Evolutionary conservation across 495 filamentous ascomycete species (phyloP), one percentile per base, ranked within the genome.

Genomic region (Neurospora sp.): DNA sequence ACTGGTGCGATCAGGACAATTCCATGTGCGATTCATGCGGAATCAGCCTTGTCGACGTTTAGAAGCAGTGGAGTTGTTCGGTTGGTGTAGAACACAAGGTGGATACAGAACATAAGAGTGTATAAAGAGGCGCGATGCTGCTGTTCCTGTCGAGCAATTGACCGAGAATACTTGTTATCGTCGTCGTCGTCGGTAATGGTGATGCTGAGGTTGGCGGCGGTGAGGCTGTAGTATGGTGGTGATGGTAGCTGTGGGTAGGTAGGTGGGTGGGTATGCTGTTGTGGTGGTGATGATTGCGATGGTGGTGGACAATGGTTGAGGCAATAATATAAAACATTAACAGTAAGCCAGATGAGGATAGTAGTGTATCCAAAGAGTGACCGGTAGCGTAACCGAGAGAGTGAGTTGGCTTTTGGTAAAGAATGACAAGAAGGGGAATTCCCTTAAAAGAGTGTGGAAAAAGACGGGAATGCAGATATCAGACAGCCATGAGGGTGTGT

Each of bases 1-100:
- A 27, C 54, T 69, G 74, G 78, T 75, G 72, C 75, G 73, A 75
- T 81, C 80, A 79, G 73, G 77, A 74, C 54, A 59, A 66, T 75
- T 76, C 80, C 80, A 81, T 80, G 71, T 73, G 76, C 76, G 70
- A 69, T 76, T 80, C 80, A 81, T 81, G 75, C 79, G 54, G 69
- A 69, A 41, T 23, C 44, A 54, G 73, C 40, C 41, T 69, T 69
- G 72, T 72, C 54, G 73, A 37, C 72, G 54, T 66, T 35, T 66
- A 18, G 54, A 66, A 66, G 54, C 54, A 66, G 54, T 31, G 69
- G 69, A 40, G 41, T 27, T 35, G 39, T 38, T 5, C 69, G 14
- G 12, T 37, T 18, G 54, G 6, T 27, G 27, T 18, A 31, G 14
- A 66, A 8, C 54, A 66, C 54, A 35, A 66, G 54, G 31, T 66